phyloP scores from a whole-genome alignment of 2,329 filamentous ascomycete species.

The Neonectria neomacrospora region DNA sequence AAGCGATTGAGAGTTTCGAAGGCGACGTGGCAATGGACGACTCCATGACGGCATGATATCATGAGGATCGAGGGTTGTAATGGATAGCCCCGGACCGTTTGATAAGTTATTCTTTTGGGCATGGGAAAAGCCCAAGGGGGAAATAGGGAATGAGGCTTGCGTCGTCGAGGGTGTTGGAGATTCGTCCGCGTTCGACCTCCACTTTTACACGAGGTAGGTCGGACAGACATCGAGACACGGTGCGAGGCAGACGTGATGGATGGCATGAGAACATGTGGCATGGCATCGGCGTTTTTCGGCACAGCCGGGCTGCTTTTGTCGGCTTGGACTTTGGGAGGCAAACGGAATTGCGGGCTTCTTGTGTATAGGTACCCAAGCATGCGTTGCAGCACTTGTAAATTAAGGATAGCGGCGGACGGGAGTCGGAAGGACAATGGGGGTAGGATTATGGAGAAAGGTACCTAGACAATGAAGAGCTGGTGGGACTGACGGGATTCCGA shows the following conservation, averaged over 20 bases:
- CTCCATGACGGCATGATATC: slow-evolving; percentile 68
- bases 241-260: slow-evolving; percentile 32
- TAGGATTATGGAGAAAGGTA: slow-evolving; percentile 11
- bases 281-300: slow-evolving; percentile 50
- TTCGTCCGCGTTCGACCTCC: not conserved
- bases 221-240: slow-evolving; percentile 18
- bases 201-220: slow-evolving; percentile 16
- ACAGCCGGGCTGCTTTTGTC: slow-evolving; percentile 31
- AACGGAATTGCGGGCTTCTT: slow-evolving; percentile 34
- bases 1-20: slow-evolving; percentile 92
- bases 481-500: slow-evolving; percentile 11
- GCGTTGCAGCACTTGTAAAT: slow-evolving; percentile 40
- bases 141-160: slow-evolving; percentile 1
- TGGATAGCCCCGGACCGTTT: slow-evolving; percentile 32
- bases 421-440: slow-evolving; percentile 15
- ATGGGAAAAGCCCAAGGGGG: slow-evolving; percentile 12
- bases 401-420: slow-evolving; percentile 25
- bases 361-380: slow-evolving; percentile 43
- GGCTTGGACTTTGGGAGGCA: slow-evolving; percentile 30
- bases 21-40: slow-evolving; percentile 79
- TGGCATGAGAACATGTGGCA: slow-evolving; percentile 48
- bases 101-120: slow-evolving; percentile 36
- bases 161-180: slow-evolving; percentile 6
- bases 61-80: slow-evolving; percentile 43
- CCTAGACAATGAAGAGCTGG: slow-evolving; percentile 25